Evolutionary conservation across 2,329 filamentous ascomycete species (phyloP), one percentile per base, ranked within the genome.

Genomic region (Trichoderma atroviride): DNA sequence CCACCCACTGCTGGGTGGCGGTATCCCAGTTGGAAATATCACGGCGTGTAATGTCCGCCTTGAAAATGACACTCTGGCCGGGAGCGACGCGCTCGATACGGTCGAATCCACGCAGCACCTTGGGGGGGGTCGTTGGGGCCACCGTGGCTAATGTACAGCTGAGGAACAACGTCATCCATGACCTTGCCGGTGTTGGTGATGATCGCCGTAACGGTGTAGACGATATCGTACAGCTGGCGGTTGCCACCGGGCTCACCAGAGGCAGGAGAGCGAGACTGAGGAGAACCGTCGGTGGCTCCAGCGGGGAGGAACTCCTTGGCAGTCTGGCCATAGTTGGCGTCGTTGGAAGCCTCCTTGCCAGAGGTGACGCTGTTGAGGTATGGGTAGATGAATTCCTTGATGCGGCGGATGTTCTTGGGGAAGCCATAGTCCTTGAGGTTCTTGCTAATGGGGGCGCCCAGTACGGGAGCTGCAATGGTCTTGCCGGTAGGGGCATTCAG

Each of bases 11-110:
- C 84, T 97, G 94, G n/a, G 81, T 78, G 1, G 77, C 84, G 0
- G 87, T 83, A 74, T 97, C 92, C 94, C 95, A 97, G 82, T 94
- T 96, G 78, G 91, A 93, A 68, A 97, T 74, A 76, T 97, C 95
- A 69, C 93, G 89, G 50, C 94, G 87, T 6, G 89, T 94, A 68
- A 97, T 80, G 19, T 89, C 86, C 0, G 88, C 89, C 0, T 79
- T 84, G 83, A 96, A 96, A 2, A 84, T 87, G 4, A 82, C 84
- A 63, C 85, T 88, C 79, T 88, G 79, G n/a, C 92, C 93, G 0
- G 92, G 86, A 4, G 86, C 83, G 72, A 97, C 89, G 61, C 84
- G 85, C 71, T 81, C 78, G 70, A 97, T 79, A 58, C 93, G 88
- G 70, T 96, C 92, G 75, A 97, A 98, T 56, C 90, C 90, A 71